phyloP scores from a whole-genome alignment of 2,329 filamentous ascomycete species.

The Fusarium pseudonygamai region DNA sequence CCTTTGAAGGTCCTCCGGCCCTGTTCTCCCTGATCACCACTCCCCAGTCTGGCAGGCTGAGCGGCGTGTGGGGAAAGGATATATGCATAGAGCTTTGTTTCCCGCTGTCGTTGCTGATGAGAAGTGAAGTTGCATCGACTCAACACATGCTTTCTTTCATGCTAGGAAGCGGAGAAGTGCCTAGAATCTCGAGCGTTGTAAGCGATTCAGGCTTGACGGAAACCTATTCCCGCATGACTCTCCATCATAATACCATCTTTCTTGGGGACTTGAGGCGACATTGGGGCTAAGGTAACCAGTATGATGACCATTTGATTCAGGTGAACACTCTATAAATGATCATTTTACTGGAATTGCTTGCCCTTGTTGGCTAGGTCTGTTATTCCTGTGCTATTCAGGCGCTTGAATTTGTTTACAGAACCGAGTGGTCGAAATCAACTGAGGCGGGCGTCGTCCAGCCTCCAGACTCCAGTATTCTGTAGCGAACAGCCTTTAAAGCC shows the following conservation, averaged over 20 bases:
- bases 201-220: conserved; percentile 10
- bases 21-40: conserved; percentile 9
- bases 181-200: conserved; percentile 8
- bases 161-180: conserved; percentile 22
- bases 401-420: neutral
- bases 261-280: neutral
- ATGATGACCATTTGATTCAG: neutral
- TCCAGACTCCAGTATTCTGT: neutral
- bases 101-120: neutral
- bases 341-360: neutral
- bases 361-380: neutral
- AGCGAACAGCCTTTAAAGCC: neutral
- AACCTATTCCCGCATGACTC: conserved; percentile 17
- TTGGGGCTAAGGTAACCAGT: neutral
- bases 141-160: conserved; percentile 18
- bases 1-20: conserved; percentile 24
- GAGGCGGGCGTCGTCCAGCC: too few relatives aligned
- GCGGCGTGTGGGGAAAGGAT: conserved; percentile 23
- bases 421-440: neutral
- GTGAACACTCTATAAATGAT: neutral
- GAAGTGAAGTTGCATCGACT: neutral
- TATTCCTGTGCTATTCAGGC: neutral
- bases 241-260: neutral
- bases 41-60: conserved; percentile 1
- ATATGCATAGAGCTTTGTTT: conserved; percentile 15